phyloP scores from a whole-genome alignment of 257 asterid species.

The Ballota nigra region DNA sequence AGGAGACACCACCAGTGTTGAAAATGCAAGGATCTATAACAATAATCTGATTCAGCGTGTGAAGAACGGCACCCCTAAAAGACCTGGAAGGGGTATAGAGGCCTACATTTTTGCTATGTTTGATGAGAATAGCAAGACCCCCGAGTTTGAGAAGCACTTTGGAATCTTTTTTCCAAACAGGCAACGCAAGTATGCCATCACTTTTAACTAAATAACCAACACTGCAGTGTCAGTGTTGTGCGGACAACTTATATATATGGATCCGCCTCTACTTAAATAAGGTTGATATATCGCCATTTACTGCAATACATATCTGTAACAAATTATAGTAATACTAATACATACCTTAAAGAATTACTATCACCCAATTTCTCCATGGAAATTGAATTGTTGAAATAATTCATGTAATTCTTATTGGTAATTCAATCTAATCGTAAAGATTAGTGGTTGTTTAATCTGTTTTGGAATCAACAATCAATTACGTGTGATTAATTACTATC shows the following conservation, averaged over 20 bases:
- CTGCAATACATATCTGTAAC: too few species aligned
- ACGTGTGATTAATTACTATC: too few species aligned
- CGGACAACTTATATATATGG: too few species aligned
- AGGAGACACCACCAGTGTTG: slow-evolving; percentile 14
- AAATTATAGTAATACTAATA: too few species aligned
- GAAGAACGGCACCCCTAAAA: slow-evolving; percentile 30
- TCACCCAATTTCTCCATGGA: too few species aligned
- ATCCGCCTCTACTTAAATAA: neutral
- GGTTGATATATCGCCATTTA: neutral
- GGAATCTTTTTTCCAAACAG: slow-evolving; percentile 24
- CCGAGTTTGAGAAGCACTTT: slow-evolving; percentile 32
- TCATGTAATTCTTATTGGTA: too few species aligned
- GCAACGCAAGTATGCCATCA: slow-evolving; percentile 29
- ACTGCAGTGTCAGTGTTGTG: too few species aligned
- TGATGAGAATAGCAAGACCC: slow-evolving; percentile 34
- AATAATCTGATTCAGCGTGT: slow-evolving; percentile 36
- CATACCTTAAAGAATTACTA: too few species aligned
- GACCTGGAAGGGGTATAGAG: slow-evolving; percentile 31
- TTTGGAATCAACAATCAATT: too few species aligned
- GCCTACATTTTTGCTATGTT: slow-evolving; percentile 36
- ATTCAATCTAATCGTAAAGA: too few species aligned
- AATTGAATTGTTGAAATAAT: too few species aligned
- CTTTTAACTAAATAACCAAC: slow-evolving; percentile 1
- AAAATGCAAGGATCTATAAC: slow-evolving; percentile 24
- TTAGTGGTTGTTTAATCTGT: too few species aligned